Conservation (phyloP, 495 filamentous ascomycete species). For the Sphaerosporella brunnea region DNA sequence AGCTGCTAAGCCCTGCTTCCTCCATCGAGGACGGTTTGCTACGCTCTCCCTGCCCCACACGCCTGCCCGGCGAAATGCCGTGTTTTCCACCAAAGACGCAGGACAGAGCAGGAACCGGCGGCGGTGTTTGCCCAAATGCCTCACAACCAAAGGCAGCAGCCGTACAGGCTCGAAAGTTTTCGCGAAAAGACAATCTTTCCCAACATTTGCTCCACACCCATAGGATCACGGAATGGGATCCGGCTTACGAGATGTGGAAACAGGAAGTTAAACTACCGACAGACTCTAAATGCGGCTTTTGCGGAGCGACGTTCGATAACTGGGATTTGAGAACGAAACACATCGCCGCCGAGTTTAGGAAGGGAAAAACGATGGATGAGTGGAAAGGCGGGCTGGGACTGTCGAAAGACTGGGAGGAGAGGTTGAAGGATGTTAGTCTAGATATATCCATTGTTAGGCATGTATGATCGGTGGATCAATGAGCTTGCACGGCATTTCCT, state of each 20-base stretch:
- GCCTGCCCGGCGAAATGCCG: no score
- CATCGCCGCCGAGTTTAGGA: not conserved
- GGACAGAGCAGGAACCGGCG: no score
- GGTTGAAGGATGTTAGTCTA: no score
- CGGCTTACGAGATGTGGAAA: not conserved
- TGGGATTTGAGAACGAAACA: not conserved
- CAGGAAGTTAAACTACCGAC: not conserved
- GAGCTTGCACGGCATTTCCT: no score
- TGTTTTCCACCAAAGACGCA: no score
- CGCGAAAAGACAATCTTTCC: not conserved
- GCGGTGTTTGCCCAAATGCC: no score
- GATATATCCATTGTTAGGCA: no score
- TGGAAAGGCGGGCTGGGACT: conserved; percentile 1
- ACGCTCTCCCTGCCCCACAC: no score
- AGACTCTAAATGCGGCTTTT: conserved; percentile 3
- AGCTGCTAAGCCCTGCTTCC: no score
- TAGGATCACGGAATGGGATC: not conserved
- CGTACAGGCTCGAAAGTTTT: not conserved
- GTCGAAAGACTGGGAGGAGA: not conserved
- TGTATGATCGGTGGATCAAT: no score
- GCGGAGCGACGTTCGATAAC: not conserved
- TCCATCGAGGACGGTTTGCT: no score
- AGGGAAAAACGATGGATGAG: not conserved
- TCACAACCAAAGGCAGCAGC: no score
- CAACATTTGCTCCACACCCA: not conserved